Evolutionary conservation across 1,284 basidiomycete genomes (phyloP), one percentile per base, ranked within the genome.

Genomic region (Fistulinella staudtii): DNA sequence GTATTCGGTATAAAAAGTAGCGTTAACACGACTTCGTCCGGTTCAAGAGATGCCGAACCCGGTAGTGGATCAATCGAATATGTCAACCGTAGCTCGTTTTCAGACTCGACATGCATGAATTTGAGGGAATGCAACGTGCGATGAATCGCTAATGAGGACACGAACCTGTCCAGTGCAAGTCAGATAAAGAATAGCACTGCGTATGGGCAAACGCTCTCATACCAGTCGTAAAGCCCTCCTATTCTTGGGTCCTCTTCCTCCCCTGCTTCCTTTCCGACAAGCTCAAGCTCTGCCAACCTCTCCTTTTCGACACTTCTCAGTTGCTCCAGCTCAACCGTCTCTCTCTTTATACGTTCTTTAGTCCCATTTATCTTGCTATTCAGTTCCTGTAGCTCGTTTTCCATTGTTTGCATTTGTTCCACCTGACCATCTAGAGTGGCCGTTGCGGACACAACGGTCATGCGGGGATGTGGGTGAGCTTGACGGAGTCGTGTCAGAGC

Each of bases 401-500:
- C 80, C 24, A 88, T 66, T n/a, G 63, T 65, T 57, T 89, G 82
- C 77, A 93, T 86, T 58, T 87, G 77, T 9, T 66, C 71, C 11
- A 84, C 77, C 56, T 92, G 89, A 14, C 73, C 72, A 9, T 81
- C 80, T 3, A 91, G 76, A 47, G 81, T 79, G 46, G 81, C 73
- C 45, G 80, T 79, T 1, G 90, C 90, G 40, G 81, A 71, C 4
- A 77, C 65, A 24, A 86, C 76, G 0, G 90, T 93, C 39, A 92
- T 66, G 6, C 89, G 79, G 43, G 89, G 80, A 18, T 80, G 75
- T 0, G 89, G 89, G 53, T 92, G 79, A 2, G 80, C 77, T 47
- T 89, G 82, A 23, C 87, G 80, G 8, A 92, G 77, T 1, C 90
- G 79, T 8, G 82, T 83, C 29, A 92, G 71, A 5, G 84, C 78